phyloP scores from a whole-genome alignment of 768 basidiomycete species.

The Rhodotorula graminis region DNA sequence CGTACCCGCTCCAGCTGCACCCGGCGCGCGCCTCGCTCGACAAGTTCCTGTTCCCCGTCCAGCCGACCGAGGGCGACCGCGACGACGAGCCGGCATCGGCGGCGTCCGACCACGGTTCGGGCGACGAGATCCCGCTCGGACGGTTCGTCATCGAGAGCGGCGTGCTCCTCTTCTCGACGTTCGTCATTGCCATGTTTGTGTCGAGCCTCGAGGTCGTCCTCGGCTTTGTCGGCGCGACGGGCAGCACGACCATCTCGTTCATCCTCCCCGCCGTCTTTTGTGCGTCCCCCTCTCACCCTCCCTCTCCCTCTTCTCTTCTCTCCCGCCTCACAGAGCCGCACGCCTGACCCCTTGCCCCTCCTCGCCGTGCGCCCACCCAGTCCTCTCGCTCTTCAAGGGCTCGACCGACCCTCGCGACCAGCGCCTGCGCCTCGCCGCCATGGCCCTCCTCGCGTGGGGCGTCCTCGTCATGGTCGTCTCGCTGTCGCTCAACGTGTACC shows the following conservation, averaged over 20 bases:
- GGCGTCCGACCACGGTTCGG: conserved; percentile 44
- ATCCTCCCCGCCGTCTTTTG: conserved; percentile 51
- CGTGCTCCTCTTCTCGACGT: conserved; percentile 43
- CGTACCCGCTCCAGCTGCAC: conserved; percentile 84
- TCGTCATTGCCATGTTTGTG: conserved; percentile 56
- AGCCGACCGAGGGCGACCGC: conserved; percentile 49
- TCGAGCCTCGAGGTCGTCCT: conserved; percentile 80
- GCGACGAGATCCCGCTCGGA: conserved; percentile 59
- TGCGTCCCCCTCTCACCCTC: too few species aligned
- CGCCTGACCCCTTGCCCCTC: not conserved
- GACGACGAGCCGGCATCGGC: conserved; percentile 37
- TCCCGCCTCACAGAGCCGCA: too few species aligned
- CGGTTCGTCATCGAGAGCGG: conserved; percentile 69
- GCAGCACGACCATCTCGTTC: conserved; percentile 93
- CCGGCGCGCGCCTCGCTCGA: conserved; percentile 88
- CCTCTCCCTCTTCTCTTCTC: not conserved
- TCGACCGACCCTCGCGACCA: conserved; percentile 17
- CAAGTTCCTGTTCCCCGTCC: conserved; percentile 62
- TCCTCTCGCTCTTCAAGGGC: conserved; percentile 33
- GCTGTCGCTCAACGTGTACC: conserved; percentile 25
- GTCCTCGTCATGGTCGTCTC: conserved; percentile 35
- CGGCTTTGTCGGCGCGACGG: conserved; percentile 93
- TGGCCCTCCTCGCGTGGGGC: conserved; percentile 28
- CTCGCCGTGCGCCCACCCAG: not conserved
- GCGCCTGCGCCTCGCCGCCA: conserved; percentile 11